Conservation (phyloP, 495 filamentous ascomycete species). For the Penicillium coffeae region DNA sequence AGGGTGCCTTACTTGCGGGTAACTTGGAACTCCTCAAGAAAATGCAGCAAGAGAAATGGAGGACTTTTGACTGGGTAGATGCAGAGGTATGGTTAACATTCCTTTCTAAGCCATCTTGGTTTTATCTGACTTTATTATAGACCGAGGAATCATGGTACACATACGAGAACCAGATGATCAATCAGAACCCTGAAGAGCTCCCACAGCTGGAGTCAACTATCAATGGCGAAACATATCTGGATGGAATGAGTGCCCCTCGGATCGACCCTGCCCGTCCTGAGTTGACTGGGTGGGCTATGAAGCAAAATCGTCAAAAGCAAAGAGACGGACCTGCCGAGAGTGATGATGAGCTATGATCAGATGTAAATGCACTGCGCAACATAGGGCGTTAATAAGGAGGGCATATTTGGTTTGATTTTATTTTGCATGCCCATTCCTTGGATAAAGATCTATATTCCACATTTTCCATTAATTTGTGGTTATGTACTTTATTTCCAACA, state of each 20-base stretch:
- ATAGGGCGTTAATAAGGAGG: not conserved
- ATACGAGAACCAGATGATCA: constrained; percentile 58
- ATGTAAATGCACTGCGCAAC: not conserved
- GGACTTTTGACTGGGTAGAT: constrained; percentile 59
- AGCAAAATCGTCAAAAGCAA: constrained; percentile 44
- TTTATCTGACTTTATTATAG: constrained; percentile 31
- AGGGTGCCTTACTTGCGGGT: constrained; percentile 45
- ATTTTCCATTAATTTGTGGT: no score
- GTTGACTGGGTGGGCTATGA: constrained; percentile 50
- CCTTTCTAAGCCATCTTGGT: not conserved
- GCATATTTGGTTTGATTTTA: no score
- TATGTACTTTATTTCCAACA: no score
- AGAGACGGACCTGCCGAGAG: constrained; percentile 15
- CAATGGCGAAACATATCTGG: constrained; percentile 56
- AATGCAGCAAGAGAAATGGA: constrained; percentile 69
- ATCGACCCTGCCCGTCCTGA: constrained; percentile 49
- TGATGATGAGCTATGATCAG: constrained; percentile 21
- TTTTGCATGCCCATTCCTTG: no score
- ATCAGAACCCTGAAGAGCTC: constrained; percentile 46
- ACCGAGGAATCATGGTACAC: constrained; percentile 57
- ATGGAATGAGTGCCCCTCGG: constrained; percentile 60
- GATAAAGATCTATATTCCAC: no score
- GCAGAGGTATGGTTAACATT: constrained; percentile 50
- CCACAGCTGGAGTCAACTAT: constrained; percentile 52
- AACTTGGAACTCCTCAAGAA: constrained; percentile 54